These are phyloP conservation scores for Annona cherimola DNA, from an alignment of 164 flowering plant species.

Conservation along the genomic window DNA sequence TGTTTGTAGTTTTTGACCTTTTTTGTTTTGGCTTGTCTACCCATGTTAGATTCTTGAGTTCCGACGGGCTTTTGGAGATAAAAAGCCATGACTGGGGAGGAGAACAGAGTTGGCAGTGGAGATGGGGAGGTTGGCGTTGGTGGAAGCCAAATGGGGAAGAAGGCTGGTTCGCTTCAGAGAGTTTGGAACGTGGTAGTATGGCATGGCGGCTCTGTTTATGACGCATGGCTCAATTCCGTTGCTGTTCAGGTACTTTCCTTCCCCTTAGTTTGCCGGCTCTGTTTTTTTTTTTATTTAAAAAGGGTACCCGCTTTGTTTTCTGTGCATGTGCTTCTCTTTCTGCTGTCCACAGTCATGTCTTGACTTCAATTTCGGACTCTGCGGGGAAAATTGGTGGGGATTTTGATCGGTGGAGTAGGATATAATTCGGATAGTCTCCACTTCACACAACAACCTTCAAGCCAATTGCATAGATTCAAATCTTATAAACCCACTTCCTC, in stretches of 20 bases:
- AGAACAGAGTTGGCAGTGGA: background rate
- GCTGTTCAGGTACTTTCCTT: conserved; percentile 11
- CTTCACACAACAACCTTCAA: too few species aligned
- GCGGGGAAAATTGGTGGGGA: too few species aligned
- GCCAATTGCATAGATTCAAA: too few species aligned
- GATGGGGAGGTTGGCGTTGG: background rate
- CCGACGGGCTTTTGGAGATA: background rate
- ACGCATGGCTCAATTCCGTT: conserved; percentile 16
- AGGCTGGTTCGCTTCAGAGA: background rate
- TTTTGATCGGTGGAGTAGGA: too few species aligned
- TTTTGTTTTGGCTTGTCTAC: background rate
- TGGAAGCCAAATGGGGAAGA: background rate
- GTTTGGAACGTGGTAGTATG: conserved; percentile 11
- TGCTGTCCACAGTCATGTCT: too few species aligned
- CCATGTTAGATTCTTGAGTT: background rate
- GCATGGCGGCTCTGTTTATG: conserved; percentile 18
- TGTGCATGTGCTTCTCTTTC: too few species aligned
- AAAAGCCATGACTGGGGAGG: background rate
- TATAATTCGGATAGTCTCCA: too few species aligned
- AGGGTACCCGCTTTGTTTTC: too few species aligned
- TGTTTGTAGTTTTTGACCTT: background rate
- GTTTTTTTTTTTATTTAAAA: too few species aligned
- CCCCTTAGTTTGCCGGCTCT: background rate
- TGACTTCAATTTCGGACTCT: too few species aligned
- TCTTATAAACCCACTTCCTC: too few species aligned